phyloP scores from a whole-genome alignment of 1,139 yeast genomes.

The Scheffersomyces lignicola region DNA sequence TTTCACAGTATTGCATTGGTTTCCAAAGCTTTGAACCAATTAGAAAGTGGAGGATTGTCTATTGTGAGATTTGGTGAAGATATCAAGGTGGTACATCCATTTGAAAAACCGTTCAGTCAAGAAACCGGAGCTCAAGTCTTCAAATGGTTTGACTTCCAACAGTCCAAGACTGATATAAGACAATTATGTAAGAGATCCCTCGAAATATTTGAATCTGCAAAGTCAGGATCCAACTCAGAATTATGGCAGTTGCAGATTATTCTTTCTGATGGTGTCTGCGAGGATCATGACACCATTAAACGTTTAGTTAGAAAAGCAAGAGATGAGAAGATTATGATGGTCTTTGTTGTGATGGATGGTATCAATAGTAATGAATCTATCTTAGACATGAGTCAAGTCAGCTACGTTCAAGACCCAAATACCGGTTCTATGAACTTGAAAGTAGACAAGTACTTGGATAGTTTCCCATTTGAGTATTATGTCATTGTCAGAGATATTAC shows the following conservation, averaged over 20 bases:
- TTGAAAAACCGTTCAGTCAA: constrained; percentile 78
- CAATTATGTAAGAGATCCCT: constrained; percentile 72
- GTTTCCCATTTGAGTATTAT: constrained; percentile 95
- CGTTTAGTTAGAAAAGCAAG: constrained; percentile 88
- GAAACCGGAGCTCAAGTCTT: constrained; percentile 83
- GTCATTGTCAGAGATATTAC: constrained; percentile 88
- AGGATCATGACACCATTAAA: constrained; percentile 81
- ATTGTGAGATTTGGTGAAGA: constrained; percentile 89
- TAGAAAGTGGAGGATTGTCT: constrained; percentile 92
- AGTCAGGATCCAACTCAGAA: constrained; percentile 56
- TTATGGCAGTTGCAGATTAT: constrained; percentile 94
- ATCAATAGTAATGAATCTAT: constrained; percentile 82
- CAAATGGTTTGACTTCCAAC: constrained; percentile 91
- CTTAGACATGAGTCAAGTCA: constrained; percentile 92
- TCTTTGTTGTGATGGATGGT: constrained; percentile 92
- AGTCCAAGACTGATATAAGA: constrained; percentile 80
- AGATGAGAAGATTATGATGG: constrained; percentile 91
- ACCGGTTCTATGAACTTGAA: constrained; percentile 71
- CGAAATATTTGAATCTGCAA: constrained; percentile 71
- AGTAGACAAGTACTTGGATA: constrained; percentile 83
- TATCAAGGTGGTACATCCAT: constrained; percentile 84
- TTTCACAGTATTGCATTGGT: constrained; percentile 94
- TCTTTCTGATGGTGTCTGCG: constrained; percentile 95
- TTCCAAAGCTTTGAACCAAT: constrained; percentile 87
- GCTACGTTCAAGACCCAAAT: constrained; percentile 63